These are phyloP conservation scores for Cinnamomum micranthum DNA, from an alignment of 164 flowering plant species.

Conservation along the genomic window DNA sequence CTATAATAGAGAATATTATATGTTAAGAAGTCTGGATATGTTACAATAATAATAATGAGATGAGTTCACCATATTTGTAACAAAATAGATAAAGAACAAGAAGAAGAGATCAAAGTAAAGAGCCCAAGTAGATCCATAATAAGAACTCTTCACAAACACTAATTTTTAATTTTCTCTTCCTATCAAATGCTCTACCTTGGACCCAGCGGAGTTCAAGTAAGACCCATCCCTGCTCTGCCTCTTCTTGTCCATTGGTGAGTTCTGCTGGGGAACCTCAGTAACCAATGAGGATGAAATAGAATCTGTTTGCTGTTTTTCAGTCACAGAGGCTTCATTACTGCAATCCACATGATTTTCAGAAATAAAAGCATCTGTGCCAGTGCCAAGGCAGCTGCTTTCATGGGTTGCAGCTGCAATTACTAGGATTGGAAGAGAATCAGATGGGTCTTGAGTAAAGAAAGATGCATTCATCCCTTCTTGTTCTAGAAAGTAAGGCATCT, in stretches of 20 bases:
- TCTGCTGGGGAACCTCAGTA: conserved; percentile 28
- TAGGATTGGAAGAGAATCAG: conserved; percentile 12
- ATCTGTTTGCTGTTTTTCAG: not conserved
- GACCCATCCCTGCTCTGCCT: conserved; percentile 43
- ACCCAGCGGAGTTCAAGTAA: conserved; percentile 34
- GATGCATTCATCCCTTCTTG: conserved; percentile 14
- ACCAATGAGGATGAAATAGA: conserved; percentile 15
- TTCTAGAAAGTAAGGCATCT: conserved; percentile 25
- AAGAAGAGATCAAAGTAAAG: no score
- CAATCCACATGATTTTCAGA: conserved; percentile 1
- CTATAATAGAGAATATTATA: not conserved
- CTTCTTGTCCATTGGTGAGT: conserved; percentile 25
- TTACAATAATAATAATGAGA: not conserved
- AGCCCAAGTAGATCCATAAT: not conserved
- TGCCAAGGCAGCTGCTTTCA: conserved; percentile 13
- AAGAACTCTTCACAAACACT: not conserved
- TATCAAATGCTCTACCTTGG: conserved; percentile 36
- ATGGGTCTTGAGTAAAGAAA: conserved; percentile 24
- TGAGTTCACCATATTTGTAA: not conserved
- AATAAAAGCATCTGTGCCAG: conserved; percentile 1
- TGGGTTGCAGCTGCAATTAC: conserved; percentile 1
- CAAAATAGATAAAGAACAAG: not conserved
- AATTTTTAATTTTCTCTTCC: not conserved
- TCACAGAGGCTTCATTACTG: not conserved
- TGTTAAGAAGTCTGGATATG: not conserved